Base-by-base conservation (phyloP, 768 basidiomycete species). In the Clitopilus passeckerianus region DNA sequence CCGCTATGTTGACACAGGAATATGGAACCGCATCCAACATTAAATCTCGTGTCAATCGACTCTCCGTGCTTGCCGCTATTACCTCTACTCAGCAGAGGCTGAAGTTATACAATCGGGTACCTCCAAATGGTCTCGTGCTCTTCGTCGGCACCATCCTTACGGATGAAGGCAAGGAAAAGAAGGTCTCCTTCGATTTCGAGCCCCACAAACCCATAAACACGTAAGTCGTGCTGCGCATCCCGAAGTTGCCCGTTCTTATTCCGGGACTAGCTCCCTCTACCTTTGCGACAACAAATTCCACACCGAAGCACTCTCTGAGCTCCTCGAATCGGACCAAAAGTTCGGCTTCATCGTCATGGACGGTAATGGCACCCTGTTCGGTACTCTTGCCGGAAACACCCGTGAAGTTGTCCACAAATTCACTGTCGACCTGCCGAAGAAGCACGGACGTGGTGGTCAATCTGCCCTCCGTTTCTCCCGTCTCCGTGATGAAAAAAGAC, bases 311-410 rank as follows among this genome's bases (percentile, higher is more conserved):
- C 83, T 99, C 22, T 91, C 93, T 27, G 97, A 98, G 70, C 86
- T 99, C 53, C 84, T 99, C 62, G 96, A 98, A 75, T 95, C 92
- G 18, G 97, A 99, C 72, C 91, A 92, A 64, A 91, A 93, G 69
- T 99, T 98, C 73, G 97, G 95, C 27, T 99, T 99, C 81, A 97
- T 99, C 73, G 93, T 98, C 70, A 98, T 98, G 96, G 96, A 97
- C 68, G 93, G 94, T 79, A 98, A 97, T 73, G 96, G 96, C 35
- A 91, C 94, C 5, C 87, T 99, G 34, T 98, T 98, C 67, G 97
- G 97, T 59, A 91, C 90, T 4, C 85, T 99, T 58, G 86, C 96
- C 0, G 97, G 97, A 53, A 98, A 98, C 75, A 96, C 97, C 18
- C 93, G 97, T 63, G 95, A 98, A 65, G 86, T 99, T 56, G 81